Conservation (phyloP, 306 rosid genomes). For the Benincasa hispida region DNA sequence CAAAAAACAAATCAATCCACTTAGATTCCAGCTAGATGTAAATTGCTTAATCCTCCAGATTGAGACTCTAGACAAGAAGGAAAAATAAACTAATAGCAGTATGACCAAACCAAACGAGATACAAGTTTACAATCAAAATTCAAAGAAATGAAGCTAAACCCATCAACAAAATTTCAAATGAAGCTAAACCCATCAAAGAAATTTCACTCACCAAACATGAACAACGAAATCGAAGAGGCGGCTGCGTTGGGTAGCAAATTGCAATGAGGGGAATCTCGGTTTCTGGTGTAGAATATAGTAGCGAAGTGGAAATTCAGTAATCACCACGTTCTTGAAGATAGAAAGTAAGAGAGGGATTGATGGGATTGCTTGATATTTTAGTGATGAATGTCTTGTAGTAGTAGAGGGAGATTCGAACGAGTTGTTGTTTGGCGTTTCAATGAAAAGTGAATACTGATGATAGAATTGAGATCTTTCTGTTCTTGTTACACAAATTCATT, state of each 20-base stretch:
- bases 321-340: background rate
- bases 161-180: background rate
- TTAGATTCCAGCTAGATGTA: background rate
- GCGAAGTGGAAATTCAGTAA: background rate
- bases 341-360: background rate
- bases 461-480: background rate
- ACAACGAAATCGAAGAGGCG: background rate
- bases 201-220: background rate
- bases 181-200: too few species aligned
- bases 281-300: background rate
- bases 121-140: background rate
- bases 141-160: background rate
- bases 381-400: background rate
- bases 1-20: slow-evolving; percentile 4
- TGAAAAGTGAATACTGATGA: background rate
- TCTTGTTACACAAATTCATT: background rate
- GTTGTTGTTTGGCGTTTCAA: background rate
- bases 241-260: background rate
- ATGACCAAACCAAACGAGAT: background rate
- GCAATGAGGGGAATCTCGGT: background rate
- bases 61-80: background rate
- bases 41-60: background rate
- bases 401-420: background rate
- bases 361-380: background rate
- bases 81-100: background rate